These are phyloP conservation scores for Persicaria tinctoria DNA, from an alignment of 148 eudicot genomes.

Conservation along the genomic window DNA sequence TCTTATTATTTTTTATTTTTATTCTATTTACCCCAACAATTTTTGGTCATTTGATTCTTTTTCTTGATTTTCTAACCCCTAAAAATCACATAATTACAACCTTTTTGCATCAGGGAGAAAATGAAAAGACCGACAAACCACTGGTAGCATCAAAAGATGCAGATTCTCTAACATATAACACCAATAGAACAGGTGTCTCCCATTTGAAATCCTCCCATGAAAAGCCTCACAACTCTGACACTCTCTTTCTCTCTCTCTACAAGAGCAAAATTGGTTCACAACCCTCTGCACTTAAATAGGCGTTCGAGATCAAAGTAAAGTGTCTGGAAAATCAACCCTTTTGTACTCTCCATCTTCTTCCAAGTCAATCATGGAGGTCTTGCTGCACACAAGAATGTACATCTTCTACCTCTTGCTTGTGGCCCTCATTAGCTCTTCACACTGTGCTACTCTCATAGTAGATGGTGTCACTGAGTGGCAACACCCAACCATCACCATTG, in stretches of 20 bases:
- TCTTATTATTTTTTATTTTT: no score
- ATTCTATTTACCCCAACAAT: no score
- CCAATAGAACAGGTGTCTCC: background rate
- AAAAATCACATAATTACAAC: slow-evolving; percentile 2
- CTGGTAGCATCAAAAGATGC: background rate
- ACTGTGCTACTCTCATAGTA: background rate
- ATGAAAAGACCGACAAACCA: background rate
- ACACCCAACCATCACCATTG: background rate
- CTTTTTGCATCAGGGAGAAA: background rate
- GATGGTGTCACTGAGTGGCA: slow-evolving; percentile 3
- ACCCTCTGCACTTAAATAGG: background rate
- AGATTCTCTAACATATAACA: background rate
- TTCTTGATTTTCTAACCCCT: background rate
- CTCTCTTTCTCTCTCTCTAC: background rate
- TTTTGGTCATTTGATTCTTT: background rate
- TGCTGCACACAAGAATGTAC: background rate
- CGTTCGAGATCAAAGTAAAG: background rate
- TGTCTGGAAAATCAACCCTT: no score
- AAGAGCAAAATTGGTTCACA: background rate
- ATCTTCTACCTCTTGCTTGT: background rate
- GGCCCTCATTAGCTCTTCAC: background rate
- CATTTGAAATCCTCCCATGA: slow-evolving; percentile 4
- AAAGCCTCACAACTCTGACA: slow-evolving; percentile 5
- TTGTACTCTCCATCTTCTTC: no score
- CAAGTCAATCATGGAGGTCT: background rate